Evolutionary conservation across 768 basidiomycete species (phyloP).

Genomic region (Xerocomellus amylosporus): DNA sequence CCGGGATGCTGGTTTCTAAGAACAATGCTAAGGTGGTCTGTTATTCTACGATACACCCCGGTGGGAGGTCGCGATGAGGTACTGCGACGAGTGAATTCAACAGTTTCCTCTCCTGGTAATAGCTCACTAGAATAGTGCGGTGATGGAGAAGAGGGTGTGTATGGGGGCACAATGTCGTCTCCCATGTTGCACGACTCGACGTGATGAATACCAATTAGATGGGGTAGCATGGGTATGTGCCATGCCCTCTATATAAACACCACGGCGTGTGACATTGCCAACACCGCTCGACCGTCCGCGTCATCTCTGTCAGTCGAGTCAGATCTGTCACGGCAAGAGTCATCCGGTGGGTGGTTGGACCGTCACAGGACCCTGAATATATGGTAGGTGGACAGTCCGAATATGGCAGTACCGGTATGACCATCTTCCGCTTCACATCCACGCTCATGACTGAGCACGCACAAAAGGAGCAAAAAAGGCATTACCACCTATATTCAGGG

Average conservation of each 20-base stretch:
- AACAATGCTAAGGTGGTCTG: constrained; percentile 24
- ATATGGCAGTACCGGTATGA: too few species aligned
- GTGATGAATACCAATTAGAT: neutral
- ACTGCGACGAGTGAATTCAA: constrained; percentile 41
- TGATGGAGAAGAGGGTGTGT: constrained; percentile 50
- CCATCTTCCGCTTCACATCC: too few species aligned
- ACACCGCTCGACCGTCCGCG: neutral
- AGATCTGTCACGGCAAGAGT: neutral
- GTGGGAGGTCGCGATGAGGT: constrained; percentile 1
- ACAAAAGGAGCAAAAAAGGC: too few species aligned
- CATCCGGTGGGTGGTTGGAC: neutral
- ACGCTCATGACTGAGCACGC: too few species aligned
- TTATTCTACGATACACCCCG: constrained; percentile 31
- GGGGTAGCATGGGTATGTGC: neutral
- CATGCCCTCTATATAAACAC: constrained; percentile 1
- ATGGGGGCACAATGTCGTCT: constrained; percentile 40
- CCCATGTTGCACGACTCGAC: constrained; percentile 3
- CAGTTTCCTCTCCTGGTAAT: constrained; percentile 45
- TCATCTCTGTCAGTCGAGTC: neutral
- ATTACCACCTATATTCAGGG: too few species aligned
- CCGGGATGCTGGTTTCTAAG: constrained; percentile 25
- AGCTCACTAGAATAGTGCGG: constrained; percentile 56
- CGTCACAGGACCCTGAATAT: too few species aligned
- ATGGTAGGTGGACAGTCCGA: too few species aligned
- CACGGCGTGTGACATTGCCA: neutral